phyloP scores from a whole-genome alignment of 2,329 filamentous ascomycete species.

The Diaporthe sp. region DNA sequence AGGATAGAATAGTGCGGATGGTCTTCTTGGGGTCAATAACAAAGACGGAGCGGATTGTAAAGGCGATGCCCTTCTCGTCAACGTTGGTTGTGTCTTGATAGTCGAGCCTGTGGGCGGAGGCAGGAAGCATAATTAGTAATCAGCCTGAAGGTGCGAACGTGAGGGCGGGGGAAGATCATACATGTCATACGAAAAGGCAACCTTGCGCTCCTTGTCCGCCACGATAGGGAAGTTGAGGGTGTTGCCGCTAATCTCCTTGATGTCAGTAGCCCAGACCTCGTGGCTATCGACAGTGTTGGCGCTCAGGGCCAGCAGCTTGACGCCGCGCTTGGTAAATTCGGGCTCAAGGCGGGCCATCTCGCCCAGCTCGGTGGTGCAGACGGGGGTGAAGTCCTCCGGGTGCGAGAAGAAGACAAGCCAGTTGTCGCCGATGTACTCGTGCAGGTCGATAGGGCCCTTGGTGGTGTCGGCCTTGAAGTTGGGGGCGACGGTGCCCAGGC shows the following conservation, averaged over 20 bases:
- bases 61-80: slow-evolving; percentile 85
- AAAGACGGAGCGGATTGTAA: slow-evolving; percentile 96
- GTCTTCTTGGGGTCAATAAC: slow-evolving; percentile 95
- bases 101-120: slow-evolving; percentile 67
- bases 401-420: slow-evolving; percentile 90
- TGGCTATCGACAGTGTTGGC: slow-evolving; percentile 90
- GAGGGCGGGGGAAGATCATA: slow-evolving; percentile 53
- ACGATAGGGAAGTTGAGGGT: slow-evolving; percentile 84
- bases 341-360: slow-evolving; percentile 91
- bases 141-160: too few species aligned
- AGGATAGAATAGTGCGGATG: slow-evolving; percentile 91
- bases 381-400: slow-evolving; percentile 92
- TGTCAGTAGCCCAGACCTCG: slow-evolving; percentile 91
- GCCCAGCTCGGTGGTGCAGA: slow-evolving; percentile 95
- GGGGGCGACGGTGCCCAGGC: slow-evolving; percentile 77
- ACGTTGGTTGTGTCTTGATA: slow-evolving; percentile 86
- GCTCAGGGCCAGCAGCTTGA: slow-evolving; percentile 91
- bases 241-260: slow-evolving; percentile 81
- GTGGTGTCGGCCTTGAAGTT: slow-evolving; percentile 90
- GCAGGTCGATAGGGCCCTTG: slow-evolving; percentile 83
- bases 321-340: slow-evolving; percentile 87
- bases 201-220: slow-evolving; percentile 82
- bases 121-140: background rate
- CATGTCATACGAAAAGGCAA: slow-evolving; percentile 85
- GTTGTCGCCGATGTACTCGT: slow-evolving; percentile 82